Conservation (phyloP, 805 yeast species). For the Metschnikowia lachancei region DNA sequence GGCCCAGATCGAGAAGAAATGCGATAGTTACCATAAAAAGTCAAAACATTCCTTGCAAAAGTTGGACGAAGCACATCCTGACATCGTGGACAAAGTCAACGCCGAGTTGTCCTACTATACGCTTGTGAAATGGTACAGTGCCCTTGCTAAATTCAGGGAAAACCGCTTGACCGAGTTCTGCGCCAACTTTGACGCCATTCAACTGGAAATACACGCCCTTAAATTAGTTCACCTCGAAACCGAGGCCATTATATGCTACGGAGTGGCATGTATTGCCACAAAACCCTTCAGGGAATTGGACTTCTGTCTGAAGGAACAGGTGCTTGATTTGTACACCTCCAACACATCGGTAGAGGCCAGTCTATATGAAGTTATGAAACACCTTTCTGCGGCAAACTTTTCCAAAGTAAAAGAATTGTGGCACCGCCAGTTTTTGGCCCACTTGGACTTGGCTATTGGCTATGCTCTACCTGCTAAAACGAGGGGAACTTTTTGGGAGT, state of each 20-base stretch:
- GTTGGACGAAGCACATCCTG: conserved; percentile 5
- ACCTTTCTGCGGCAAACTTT: conserved; percentile 25
- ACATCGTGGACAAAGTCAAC: conserved; percentile 1
- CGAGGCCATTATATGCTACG: conserved; percentile 25
- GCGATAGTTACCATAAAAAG: conserved; percentile 24
- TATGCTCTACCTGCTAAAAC: conserved; percentile 14
- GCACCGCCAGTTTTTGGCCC: not conserved
- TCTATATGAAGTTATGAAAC: conserved; percentile 19
- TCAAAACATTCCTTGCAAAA: conserved; percentile 19
- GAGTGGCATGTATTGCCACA: conserved; percentile 25
- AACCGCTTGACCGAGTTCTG: conserved; percentile 27
- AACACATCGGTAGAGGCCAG: conserved; percentile 1
- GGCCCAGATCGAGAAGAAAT: conserved; percentile 23
- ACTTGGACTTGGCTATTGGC: conserved; percentile 10
- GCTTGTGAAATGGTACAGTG: conserved; percentile 23
- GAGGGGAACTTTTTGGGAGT: conserved; percentile 21
- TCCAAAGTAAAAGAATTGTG: conserved; percentile 15
- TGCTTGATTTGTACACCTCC: conserved; percentile 23
- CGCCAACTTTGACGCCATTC: conserved; percentile 22
- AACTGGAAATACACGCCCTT: conserved; percentile 3
- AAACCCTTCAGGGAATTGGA: conserved; percentile 30
- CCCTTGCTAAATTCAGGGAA: conserved; percentile 26
- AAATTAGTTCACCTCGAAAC: conserved; percentile 2
- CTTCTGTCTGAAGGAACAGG: conserved; percentile 15
- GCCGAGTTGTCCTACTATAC: conserved; percentile 25